phyloP scores from a whole-genome alignment of 1,139 yeast species.

The Blastobotrys raffinosifermentans region DNA sequence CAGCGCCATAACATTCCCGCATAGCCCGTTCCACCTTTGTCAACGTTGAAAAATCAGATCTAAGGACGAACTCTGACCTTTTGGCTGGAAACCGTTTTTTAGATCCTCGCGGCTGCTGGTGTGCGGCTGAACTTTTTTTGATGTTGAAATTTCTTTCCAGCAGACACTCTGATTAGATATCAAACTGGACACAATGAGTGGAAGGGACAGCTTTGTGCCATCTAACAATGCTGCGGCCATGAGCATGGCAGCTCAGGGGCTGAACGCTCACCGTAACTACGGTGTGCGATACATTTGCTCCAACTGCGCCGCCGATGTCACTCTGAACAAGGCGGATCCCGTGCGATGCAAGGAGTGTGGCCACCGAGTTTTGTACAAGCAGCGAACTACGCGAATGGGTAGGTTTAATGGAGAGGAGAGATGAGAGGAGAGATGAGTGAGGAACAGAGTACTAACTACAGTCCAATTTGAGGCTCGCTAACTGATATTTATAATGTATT shows the following conservation, averaged over 20 bases:
- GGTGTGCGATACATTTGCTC: constrained; percentile 95
- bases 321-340: constrained; percentile 89
- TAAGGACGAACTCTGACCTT: too few species aligned
- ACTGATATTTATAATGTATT: constrained; percentile 9
- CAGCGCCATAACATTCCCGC: too few species aligned
- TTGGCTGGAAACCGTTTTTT: too few species aligned
- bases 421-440: not conserved
- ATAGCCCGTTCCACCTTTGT: too few species aligned
- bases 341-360: constrained; percentile 99
- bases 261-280: constrained; percentile 63
- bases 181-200: too few species aligned
- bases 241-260: constrained; percentile 60
- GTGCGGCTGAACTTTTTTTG: too few species aligned
- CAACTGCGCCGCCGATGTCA: constrained; percentile 86
- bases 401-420: constrained; percentile 28
- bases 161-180: too few species aligned
- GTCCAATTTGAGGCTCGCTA: constrained; percentile 66
- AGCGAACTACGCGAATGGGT: constrained; percentile 94
- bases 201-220: constrained; percentile 89
- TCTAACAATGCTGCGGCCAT: constrained; percentile 68
- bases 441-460: constrained; percentile 13
- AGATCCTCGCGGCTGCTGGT: too few species aligned
- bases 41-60: too few species aligned
- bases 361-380: constrained; percentile 93
- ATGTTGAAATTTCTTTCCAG: too few species aligned